Base-by-base conservation (phyloP, 2,329 filamentous ascomycete genomes). In the Calonectria pauciramosa region DNA sequence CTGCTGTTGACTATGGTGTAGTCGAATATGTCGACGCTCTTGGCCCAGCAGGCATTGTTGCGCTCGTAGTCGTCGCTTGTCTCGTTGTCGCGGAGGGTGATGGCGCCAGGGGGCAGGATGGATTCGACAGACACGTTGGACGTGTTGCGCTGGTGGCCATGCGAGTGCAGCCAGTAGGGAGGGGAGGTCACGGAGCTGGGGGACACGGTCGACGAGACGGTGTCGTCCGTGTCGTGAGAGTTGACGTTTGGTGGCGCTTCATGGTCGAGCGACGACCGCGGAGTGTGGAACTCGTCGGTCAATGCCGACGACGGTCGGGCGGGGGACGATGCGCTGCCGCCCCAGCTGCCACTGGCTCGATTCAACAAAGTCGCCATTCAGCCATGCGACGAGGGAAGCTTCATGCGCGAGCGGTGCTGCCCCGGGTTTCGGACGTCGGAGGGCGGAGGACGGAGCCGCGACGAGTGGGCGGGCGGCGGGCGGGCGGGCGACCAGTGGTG, bases 61-160 rank as follows among this genome's bases (percentile, higher is more conserved):
- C 88, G 85, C 66, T 88, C 88, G 75, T 89, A 85, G 65, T 86
- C 83, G 56, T 88, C 88, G 74, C 86, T 88, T 41, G 86, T 87
- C 77, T 92, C 91, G 82, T 93, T 93, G 82, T 93, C 92, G 76
- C 89, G 90, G 73, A 93, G 85, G 10, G 88, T 91, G 78, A 93
- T 93, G 54, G 88, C 90, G 44, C 90, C 90, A 0, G 83, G 81
- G 1, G 87, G 86, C n/a, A 90, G 83, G 49, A 89, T 81, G 52
- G 89, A 90, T 51, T 89, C 86, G 67, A 80, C 83, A 10, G 90
- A 91, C 26, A 87, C 80, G 74, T 83, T 89, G n/a, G 86, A 88
- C 18, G 82, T 74, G 65, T 80, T 83, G 38, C 87, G 85, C 56
- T 82, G 81, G 75, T 87, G 87, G 4, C 76, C 71, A 14, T 76